A percentile compares a stretch with the other conserved stretches of the same genome.
phyloP scores from a whole-genome alignment of 2,329 filamentous ascomycete species.

The Aspergillus sp. region DNA sequence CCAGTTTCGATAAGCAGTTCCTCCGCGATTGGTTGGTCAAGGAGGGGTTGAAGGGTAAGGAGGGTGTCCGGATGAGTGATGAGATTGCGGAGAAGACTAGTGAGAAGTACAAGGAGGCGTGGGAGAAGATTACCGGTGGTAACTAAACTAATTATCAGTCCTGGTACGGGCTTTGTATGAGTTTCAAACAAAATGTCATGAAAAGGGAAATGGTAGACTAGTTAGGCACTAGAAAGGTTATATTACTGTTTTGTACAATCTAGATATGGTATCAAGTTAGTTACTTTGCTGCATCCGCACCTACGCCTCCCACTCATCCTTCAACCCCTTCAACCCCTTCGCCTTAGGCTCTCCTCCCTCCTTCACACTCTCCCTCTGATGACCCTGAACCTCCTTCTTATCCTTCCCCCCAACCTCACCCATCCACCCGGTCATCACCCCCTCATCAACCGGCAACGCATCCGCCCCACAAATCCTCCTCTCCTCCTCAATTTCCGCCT shows the following conservation, averaged over 20 bases:
- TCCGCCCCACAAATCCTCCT: conserved; percentile 42
- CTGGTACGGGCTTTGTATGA: background rate
- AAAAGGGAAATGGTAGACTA: background rate
- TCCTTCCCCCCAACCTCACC: background rate
- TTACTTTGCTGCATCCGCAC: background rate
- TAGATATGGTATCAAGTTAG: conserved; percentile 12
- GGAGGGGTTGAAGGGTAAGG: conserved; percentile 73
- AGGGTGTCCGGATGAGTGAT: conserved; percentile 70
- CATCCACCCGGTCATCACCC: conserved; percentile 33
- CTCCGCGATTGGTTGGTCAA: conserved; percentile 78
- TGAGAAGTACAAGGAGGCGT: conserved; percentile 75
- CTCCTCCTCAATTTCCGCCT: conserved; percentile 44
- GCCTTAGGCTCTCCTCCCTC: conserved; percentile 24
- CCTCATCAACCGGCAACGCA: conserved; percentile 41
- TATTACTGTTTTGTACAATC: conserved; percentile 16
- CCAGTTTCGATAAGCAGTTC: conserved; percentile 87
- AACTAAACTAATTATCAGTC: conserved; percentile 43
- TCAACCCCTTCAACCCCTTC: conserved; percentile 39
- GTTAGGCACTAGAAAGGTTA: background rate
- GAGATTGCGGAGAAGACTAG: conserved; percentile 70
- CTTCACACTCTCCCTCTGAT: conserved; percentile 11
- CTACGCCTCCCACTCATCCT: conserved; percentile 37
- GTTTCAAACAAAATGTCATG: background rate
- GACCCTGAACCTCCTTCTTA: conserved; percentile 1
- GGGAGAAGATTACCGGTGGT: conserved; percentile 65